phyloP scores from a whole-genome alignment of 2,329 filamentous ascomycete genomes.

The Drechslerella stenobrocha region DNA sequence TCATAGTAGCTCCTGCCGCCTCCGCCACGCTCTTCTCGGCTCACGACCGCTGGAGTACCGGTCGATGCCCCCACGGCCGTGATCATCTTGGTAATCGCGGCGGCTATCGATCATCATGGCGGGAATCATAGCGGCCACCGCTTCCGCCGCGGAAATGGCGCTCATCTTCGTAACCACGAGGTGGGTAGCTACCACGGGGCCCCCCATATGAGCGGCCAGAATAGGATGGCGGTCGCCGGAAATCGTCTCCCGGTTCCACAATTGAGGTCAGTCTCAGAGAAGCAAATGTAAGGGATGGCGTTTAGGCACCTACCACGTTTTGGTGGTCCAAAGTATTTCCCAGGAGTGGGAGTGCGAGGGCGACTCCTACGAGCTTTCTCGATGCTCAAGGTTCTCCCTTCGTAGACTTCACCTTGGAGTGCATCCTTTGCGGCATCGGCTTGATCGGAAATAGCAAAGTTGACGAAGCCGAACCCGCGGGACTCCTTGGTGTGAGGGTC shows the following conservation, averaged over 20 bases:
- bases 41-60: slow-evolving; percentile 58
- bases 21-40: slow-evolving; percentile 51
- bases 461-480: slow-evolving; percentile 97
- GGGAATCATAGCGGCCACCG: slow-evolving; percentile 59
- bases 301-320: slow-evolving; percentile 76
- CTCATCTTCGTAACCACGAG: slow-evolving; percentile 57
- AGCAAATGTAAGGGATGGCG: slow-evolving; percentile 54
- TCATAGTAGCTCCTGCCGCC: slow-evolving; percentile 60
- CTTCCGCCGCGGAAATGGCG: slow-evolving; percentile 59
- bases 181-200: slow-evolving; percentile 57
- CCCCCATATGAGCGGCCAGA: slow-evolving; percentile 58
- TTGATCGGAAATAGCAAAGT: slow-evolving; percentile 94
- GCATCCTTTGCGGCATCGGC: slow-evolving; percentile 96
- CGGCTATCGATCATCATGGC: slow-evolving; percentile 62
- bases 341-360: slow-evolving; percentile 92
- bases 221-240: slow-evolving; percentile 58
- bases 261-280: slow-evolving; percentile 56
- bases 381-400: slow-evolving; percentile 94
- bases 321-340: slow-evolving; percentile 98
- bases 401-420: slow-evolving; percentile 89
- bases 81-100: slow-evolving; percentile 39
- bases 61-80: slow-evolving; percentile 58
- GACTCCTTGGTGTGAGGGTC: slow-evolving; percentile 98
- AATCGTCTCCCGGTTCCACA: slow-evolving; percentile 57
- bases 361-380: slow-evolving; percentile 96